Evolutionary conservation across 805 yeast species (phyloP), one percentile per base, ranked within the genome.

Genomic region (Ascoidea rubescens): DNA sequence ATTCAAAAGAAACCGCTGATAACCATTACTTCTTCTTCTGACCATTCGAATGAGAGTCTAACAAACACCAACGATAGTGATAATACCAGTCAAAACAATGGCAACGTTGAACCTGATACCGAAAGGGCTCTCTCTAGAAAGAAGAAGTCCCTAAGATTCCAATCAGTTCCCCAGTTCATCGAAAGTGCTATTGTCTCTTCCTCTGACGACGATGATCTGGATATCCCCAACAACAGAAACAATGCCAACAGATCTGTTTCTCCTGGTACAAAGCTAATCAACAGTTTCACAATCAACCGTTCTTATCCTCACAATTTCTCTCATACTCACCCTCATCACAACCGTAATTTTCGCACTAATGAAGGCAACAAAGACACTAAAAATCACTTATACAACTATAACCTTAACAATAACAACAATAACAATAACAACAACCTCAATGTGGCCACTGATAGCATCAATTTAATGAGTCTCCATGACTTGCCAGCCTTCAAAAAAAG

Each of bases 401-500:
- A 37, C 4, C 14, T 14, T 14, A 14, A 37, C 14, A 37, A 10
- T 2, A 10, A 37, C 4, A 37, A 14, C 14, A 37, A 37, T 2
- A 37, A 37, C 43, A 10, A 37, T 1, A 37, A 8, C 4, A 10
- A 4, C 8, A 37, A 37, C 14, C 4, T 37, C 8, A 10, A 37
- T 21, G 28, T 21, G 28, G 28, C 8, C 43, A 37, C 43, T 37
- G 14, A 37, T 37, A 14, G 14, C 14, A 37, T 10, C 4, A 37
- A 37, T 4, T 10, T 37, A 37, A 37, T 37, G 8, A 37, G 43
- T 2, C 43, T 14, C 14, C 8, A 37, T 37, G 43, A 37, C 8
- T 42, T 74, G 47, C 84, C 86, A 0, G 79, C 70, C 52, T 84
- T 84, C 66, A 80, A 83, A 61, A 80, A 78, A 63, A 69, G 89